phyloP scores from a whole-genome alignment of 108 stramenopile genomes.

The Skeletonema potamos region DNA sequence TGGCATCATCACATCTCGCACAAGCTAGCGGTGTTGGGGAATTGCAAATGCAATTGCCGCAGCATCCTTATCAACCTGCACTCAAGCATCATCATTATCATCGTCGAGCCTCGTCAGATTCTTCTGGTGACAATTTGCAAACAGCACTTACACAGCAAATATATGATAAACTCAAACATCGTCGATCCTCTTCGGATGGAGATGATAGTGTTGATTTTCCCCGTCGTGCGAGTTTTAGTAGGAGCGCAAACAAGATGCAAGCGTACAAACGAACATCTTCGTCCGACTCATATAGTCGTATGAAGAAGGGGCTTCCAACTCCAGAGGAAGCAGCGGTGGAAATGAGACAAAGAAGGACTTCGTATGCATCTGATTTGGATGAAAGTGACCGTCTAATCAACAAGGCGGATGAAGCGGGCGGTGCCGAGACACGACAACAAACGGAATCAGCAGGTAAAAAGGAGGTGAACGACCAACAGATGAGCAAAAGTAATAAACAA shows the following conservation, averaged over 20 bases:
- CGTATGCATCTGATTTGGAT: conserved; percentile 22
- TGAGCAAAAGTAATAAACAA: background rate
- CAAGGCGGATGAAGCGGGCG: background rate
- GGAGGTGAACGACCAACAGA: background rate
- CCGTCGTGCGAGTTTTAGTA: background rate
- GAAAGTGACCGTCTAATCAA: conserved; percentile 1
- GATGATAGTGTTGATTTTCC: background rate
- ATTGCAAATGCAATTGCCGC: conserved; percentile 3
- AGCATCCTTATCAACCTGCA: background rate
- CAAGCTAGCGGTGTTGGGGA: conserved; percentile 16
- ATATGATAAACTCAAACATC: background rate
- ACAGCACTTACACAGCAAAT: background rate
- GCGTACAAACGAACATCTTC: background rate
- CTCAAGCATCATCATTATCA: background rate
- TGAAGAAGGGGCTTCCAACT: conserved; percentile 7
- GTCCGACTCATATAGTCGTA: background rate
- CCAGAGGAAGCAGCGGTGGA: conserved; percentile 17
- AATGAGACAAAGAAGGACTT: conserved; percentile 12
- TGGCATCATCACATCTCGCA: conserved; percentile 23
- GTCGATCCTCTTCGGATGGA: background rate
- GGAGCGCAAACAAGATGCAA: background rate
- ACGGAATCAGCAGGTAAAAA: background rate
- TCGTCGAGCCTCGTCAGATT: background rate
- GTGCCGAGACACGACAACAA: background rate
- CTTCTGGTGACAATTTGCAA: background rate